Evolutionary conservation across 2,329 filamentous ascomycete species (phyloP), one percentile per base, ranked within the genome.

Genomic region (Beauveria brongniartii): DNA sequence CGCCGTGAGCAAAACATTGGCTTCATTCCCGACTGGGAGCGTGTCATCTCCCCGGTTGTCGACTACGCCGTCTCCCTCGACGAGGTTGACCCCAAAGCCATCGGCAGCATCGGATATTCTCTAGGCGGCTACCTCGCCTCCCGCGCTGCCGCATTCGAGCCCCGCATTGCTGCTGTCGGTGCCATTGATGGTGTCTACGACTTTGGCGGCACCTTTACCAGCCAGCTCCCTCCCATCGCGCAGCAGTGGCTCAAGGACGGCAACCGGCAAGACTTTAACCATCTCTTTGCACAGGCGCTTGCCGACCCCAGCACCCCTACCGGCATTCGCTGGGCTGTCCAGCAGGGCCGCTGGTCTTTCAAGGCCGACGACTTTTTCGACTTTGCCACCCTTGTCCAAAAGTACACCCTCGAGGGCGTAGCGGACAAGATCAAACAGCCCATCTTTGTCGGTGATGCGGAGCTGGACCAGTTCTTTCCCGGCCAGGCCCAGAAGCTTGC

Each of bases 21-120:
- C 2, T 80, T 80, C 65, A 78, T 78, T 57, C 67, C 69, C 0
- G 70, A 79, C 5, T 80, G 77, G 77, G 74, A 77, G 65, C 67
- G 67, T 12, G 76, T 74, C 2, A 69, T 76, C 7, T 73, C 69
- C 0, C 75, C 76, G 0, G 66, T 78, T 2, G 66, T 80, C 3
- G 76, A 79, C 65, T 73, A 75, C 48, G 64, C 73, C 3, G 55
- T 71, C 28, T 61, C 64, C 1, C 60, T 64, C 2, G 55, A 58
- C 3, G 65, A 68, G 3, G 73, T 77, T 6, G 71, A 74, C 58
- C 53, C 61, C 10, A 41, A 64, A 67, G 58, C 71, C 57, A 58
- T 78, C 24, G 75, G 66, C 9, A 66, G 77, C 8, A 47, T 77
- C 10, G 78, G 77, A 9, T 65, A 71, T 53, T 78, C 75, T 4